Evolutionary conservation across 1,284 basidiomycete species (phyloP), one percentile per base, ranked within the genome.

Genomic region (Thelephora terrestris): DNA sequence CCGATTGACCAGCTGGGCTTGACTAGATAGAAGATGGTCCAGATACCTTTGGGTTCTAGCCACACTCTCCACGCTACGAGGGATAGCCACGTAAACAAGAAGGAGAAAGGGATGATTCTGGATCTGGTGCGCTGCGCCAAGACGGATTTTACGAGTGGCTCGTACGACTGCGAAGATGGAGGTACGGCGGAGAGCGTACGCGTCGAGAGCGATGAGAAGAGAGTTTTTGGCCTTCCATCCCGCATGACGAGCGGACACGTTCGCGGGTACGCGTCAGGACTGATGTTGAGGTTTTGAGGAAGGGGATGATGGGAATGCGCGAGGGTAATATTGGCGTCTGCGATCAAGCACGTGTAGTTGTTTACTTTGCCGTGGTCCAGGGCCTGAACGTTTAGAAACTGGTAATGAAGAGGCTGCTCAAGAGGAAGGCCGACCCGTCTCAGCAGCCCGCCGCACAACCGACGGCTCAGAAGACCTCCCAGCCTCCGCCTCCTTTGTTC

Each of bases 91-190:
- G 71, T 71, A 50, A 68, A 69, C 3, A 67, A 54, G 0, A 67
- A 68, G 39, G 79, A 78, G 27, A 68, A 67, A 10, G 71, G 59
- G 50, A 85, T 74, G 37, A 80, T 70, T 51, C 64, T 66, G 55
- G 70, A 69, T 23, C 71, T 62, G 4, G 81, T 71, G 47, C 81
- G 74, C 58, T 76, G 74, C 47, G 68, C 71, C 48, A 85, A 67
- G 9, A 78, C 66, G 5, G 67, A 60, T 56, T 78, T 81, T 4
- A 77, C 71, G 27, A 76, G 69, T 10, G 81, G 80, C 52, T 83
- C 78, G 55, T 76, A 85, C 1, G 67, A 62, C 54, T 75, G 70
- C 5, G 69, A 58, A 4, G 78, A 60, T 2, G 73, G 64, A 5
- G 76, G 75, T 10, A 80, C 62, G 7, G 67, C 61, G 0, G 72